phyloP scores from a whole-genome alignment of 495 filamentous ascomycete genomes.

The Hypoxylon crocopeplum region DNA sequence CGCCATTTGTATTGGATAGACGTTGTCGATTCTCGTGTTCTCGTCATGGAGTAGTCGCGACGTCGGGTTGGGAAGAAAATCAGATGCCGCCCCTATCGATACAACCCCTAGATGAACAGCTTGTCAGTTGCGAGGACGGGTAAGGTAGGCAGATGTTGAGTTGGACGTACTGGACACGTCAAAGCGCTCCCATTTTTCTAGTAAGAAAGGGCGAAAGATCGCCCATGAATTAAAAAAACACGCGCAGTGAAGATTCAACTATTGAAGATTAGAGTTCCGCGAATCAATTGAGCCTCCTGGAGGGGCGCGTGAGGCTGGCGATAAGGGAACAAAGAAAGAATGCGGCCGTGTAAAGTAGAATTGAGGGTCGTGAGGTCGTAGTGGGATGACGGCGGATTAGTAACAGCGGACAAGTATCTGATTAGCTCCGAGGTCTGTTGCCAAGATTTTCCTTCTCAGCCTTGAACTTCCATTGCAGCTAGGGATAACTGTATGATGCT shows the following conservation, averaged over 20 bases:
- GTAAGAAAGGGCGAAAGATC: constrained; percentile 24
- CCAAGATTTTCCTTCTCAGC: constrained; percentile 27
- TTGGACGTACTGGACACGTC: constrained; percentile 34
- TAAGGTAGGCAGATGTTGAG: constrained; percentile 2
- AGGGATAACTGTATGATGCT: constrained; percentile 2
- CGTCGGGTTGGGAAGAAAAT: constrained; percentile 14
- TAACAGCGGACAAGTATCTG: constrained; percentile 10
- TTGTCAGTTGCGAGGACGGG: neutral
- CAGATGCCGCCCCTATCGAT: constrained; percentile 31
- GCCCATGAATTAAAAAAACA: constrained; percentile 35
- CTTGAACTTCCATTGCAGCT: constrained; percentile 10
- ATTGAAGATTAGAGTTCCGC: neutral
- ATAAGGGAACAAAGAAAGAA: constrained; percentile 27
- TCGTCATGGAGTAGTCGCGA: constrained; percentile 31
- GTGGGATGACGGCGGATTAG: constrained; percentile 42
- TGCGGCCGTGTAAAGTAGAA: constrained; percentile 18
- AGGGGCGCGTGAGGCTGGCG: constrained; percentile 25
- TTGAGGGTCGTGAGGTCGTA: constrained; percentile 27
- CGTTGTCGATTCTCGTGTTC: constrained; percentile 23
- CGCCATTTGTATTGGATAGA: constrained; percentile 45
- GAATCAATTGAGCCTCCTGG: constrained; percentile 30
- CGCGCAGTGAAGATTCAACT: neutral
- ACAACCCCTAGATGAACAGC: constrained; percentile 19
- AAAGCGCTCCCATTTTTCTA: constrained; percentile 44
- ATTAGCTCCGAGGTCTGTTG: constrained; percentile 15